These are phyloP conservation scores for Glarea lozoyensis DNA, from an alignment of 495 filamentous ascomycete species.

Conservation along the genomic window DNA sequence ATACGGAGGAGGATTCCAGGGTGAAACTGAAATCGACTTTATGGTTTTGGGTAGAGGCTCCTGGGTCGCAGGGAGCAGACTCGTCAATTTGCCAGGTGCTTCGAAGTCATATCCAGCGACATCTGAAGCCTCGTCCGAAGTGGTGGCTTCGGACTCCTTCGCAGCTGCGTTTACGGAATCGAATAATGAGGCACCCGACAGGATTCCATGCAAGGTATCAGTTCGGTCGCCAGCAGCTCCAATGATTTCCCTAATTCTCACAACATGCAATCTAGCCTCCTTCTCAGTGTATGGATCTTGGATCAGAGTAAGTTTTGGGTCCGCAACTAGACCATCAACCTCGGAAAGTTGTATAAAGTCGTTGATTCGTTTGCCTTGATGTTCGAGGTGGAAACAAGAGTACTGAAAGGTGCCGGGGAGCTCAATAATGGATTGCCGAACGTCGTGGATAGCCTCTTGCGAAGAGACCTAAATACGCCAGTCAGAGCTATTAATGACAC, in stretches of 20 bases:
- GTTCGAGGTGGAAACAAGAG: constrained; percentile 96
- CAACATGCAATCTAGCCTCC: constrained; percentile 89
- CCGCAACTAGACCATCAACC: constrained; percentile 64
- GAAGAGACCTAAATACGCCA: constrained; percentile 60
- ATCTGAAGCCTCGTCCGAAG: constrained; percentile 41
- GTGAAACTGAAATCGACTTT: constrained; percentile 77
- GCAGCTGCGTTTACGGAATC: constrained; percentile 56
- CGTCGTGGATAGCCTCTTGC: constrained; percentile 94
- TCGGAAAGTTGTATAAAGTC: constrained; percentile 93
- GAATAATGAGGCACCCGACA: constrained; percentile 80
- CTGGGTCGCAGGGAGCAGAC: constrained; percentile 57
- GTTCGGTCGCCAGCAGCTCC: constrained; percentile 83
- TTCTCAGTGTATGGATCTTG: constrained; percentile 99
- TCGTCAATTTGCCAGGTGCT: constrained; percentile 53
- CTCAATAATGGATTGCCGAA: constrained; percentile 94
- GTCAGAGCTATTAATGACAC: constrained; percentile 4
- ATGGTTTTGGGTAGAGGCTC: constrained; percentile 73
- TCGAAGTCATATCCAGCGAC: constrained; percentile 68
- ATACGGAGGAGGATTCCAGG: constrained; percentile 95
- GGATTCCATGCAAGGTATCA: constrained; percentile 79
- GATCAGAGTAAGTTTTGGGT: constrained; percentile 69
- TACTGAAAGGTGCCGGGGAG: constrained; percentile 90
- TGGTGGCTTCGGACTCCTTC: constrained; percentile 23
- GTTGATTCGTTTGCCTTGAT: constrained; percentile 76
- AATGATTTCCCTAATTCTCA: constrained; percentile 84